Conservation (phyloP, 176 grass and related monocot species). For the Coix lacrymajobi region DNA sequence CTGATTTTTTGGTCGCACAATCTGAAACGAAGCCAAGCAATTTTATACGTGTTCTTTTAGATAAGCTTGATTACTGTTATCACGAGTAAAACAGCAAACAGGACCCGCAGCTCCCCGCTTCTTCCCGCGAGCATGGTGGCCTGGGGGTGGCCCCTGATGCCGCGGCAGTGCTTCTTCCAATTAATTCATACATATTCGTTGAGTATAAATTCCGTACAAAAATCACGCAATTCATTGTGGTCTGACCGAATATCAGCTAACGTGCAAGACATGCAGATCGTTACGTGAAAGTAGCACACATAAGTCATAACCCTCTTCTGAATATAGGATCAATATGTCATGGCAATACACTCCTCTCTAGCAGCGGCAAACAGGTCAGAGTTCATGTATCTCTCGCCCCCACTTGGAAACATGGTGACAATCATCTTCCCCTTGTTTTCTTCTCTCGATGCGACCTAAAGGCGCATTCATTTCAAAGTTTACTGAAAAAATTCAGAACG, state of each 20-base stretch:
- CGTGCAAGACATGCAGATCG: background rate
- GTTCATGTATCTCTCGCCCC: slow-evolving; percentile 46
- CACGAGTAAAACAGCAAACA: too few species aligned
- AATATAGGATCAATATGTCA: slow-evolving; percentile 32
- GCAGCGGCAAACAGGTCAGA: slow-evolving; percentile 37
- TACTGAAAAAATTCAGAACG: background rate
- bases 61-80: too few species aligned
- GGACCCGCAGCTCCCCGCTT: too few species aligned
- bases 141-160: too few species aligned
- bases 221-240: background rate
- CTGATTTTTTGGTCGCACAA: too few species aligned
- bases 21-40: too few species aligned
- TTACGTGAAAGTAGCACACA: background rate
- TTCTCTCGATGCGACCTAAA: slow-evolving; percentile 27
- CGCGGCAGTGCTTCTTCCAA: too few species aligned
- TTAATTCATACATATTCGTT: background rate
- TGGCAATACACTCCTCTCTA: slow-evolving; percentile 43
- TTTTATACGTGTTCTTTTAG: too few species aligned
- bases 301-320: background rate
- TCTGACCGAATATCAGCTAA: background rate
- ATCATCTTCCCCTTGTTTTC: slow-evolving; percentile 58
- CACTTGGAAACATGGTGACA: slow-evolving; percentile 42
- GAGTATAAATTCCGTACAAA: background rate
- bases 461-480: slow-evolving; percentile 7
- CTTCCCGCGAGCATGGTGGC: too few species aligned